Evolutionary conservation across 139 green algal species (phyloP).

Genomic region (Chlamydomonas sp.): DNA sequence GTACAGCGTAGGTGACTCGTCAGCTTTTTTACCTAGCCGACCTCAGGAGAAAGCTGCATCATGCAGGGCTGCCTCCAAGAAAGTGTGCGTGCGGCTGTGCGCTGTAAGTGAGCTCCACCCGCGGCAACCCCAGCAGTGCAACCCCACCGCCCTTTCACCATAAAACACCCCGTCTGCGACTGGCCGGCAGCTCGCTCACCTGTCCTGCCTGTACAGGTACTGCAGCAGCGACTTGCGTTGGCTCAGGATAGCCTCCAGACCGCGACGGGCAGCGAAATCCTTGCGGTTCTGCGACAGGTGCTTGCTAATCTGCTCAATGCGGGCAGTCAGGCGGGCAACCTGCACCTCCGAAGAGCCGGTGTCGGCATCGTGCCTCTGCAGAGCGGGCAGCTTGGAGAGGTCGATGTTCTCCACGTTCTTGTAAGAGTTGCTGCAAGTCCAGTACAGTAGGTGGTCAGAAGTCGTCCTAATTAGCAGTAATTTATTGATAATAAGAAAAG

Average conservation of each 20-base stretch:
- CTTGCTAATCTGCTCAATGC: constrained; percentile 58
- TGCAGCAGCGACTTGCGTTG: constrained; percentile 74
- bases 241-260: constrained; percentile 70
- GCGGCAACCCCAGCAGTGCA: not conserved
- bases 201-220: constrained; percentile 76
- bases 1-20: not conserved
- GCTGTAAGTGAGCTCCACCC: not conserved
- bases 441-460: not conserved
- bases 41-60: too few relatives aligned
- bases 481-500: too few relatives aligned
- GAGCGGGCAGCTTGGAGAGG: constrained; percentile 46
- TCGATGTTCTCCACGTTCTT: constrained; percentile 76
- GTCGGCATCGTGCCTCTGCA: constrained; percentile 57
- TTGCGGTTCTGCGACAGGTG: constrained; percentile 77
- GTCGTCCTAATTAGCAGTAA: too few relatives aligned
- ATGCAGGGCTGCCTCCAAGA: too few relatives aligned
- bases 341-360: constrained; percentile 69
- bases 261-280: constrained; percentile 69
- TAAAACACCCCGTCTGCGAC: not conserved
- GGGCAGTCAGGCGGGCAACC: constrained; percentile 69
- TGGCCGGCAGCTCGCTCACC: constrained; percentile 17
- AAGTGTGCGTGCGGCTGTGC: not conserved
- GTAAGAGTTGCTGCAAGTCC: constrained; percentile 57
- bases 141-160: not conserved
- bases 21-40: not conserved